Base-by-base conservation (phyloP, 192 early-diverging fungal species). In the Podila minutissima region DNA sequence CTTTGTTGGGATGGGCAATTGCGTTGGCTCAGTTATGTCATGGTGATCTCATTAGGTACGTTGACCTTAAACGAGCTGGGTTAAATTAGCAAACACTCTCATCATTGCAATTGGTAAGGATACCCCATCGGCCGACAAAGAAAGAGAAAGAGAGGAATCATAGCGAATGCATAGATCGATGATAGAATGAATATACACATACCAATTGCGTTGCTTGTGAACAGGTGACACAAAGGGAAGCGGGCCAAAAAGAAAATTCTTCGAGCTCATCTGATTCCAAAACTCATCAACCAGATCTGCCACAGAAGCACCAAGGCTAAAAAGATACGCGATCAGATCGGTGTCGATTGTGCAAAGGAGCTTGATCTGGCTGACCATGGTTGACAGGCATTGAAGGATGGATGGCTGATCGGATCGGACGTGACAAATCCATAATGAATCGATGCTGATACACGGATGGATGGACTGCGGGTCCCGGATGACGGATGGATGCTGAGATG, bases 31-130 rank as follows among this genome's bases (percentile, higher is more conserved):
- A 59, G 61, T 62, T 29, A 68, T 64, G 35, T 51, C 46, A 46
- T 46, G 0, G 41, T 67, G 28, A 66, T 83, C 83, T 84, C 83
- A 84, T 71, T 51, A 83, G 79, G 78, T 74, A 72, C 53, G 28
- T 64, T 63, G 62, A 55, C 82, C 75, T 84, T 93, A 88, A 87
- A 91, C 87, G 91, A 92, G 92, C 92, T 93, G 86, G 90, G 91
- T 93, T 93, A 87, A 87, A 67, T 48, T 79, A 88, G 89, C 84
- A 83, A 70, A 66, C 20, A 50, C 78, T 78, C n/a, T 88, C 83
- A 86, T 86, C 86, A 87, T 84, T 57, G 31, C 59, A 60, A 10
- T 20, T 10, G 33, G 19, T 12, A 26, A 49, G 26, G 28, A 29
- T 26, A 41, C 15, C 29, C 19, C 59, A 32, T 13, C 59, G 2